These are phyloP conservation scores for Phytophthora constricta DNA, from an alignment of 352 stramenopile genomes.

Conservation along the genomic window DNA sequence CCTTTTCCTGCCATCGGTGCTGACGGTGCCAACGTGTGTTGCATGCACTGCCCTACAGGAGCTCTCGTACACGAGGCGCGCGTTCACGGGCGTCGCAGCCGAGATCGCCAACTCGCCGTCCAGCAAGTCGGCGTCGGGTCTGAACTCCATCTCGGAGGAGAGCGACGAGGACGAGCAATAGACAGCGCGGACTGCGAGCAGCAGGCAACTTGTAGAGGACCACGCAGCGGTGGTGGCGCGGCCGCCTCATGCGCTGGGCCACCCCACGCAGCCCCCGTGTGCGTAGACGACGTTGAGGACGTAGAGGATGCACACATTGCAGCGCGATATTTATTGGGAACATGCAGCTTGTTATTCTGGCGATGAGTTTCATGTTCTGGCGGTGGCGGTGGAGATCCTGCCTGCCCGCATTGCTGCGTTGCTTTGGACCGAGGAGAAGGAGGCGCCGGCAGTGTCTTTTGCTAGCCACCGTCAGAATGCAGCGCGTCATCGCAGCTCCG, in stretches of 20 bases:
- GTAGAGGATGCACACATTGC: no score
- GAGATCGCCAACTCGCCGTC: slow-evolving; percentile 71
- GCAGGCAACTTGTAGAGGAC: slow-evolving; percentile 23
- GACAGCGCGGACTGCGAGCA: slow-evolving; percentile 16
- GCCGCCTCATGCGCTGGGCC: not conserved
- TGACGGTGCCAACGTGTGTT: not conserved
- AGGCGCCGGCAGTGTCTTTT: no score
- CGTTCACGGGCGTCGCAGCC: slow-evolving; percentile 66
- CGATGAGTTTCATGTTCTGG: slow-evolving; percentile 23
- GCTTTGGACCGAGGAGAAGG: slow-evolving; percentile 9
- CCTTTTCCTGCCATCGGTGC: no score
- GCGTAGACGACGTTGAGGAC: slow-evolving; percentile 30
- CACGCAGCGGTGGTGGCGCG: slow-evolving; percentile 20
- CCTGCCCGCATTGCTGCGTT: slow-evolving; percentile 2
- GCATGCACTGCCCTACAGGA: slow-evolving; percentile 55
- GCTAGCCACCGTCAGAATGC: slow-evolving; percentile 5
- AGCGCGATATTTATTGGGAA: slow-evolving; percentile 55
- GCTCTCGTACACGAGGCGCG: slow-evolving; percentile 60
- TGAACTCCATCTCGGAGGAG: slow-evolving; percentile 80
- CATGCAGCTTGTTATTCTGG: slow-evolving; percentile 32
- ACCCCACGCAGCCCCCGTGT: no score
- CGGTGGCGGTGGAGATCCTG: not conserved
- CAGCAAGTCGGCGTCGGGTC: slow-evolving; percentile 51
- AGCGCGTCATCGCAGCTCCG: slow-evolving; percentile 17
- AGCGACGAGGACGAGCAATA: slow-evolving; percentile 55